Base-by-base conservation (phyloP, 441 rosid genomes). In the Populus trichocarpa region DNA sequence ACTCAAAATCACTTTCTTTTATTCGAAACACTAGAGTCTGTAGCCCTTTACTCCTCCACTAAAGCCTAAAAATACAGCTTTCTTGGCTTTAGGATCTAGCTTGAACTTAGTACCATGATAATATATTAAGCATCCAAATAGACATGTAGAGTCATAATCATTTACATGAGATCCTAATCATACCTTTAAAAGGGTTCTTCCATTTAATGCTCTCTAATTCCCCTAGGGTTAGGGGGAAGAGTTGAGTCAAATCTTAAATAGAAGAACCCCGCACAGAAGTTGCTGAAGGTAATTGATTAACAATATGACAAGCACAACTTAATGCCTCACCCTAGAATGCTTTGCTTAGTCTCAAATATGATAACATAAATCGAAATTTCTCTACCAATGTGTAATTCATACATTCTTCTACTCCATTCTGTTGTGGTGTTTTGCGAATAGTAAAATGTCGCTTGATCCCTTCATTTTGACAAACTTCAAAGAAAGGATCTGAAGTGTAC, bases 331-430 rank as follows among this genome's bases (percentile, higher is more conserved):
- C 33, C 23, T n/a, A 72, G 46, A 72, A 25, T 6, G 46, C 5
- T 38, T 16, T 72, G 30, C 36, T 6, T 16, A 46, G 12, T 22
- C 75, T 30, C 2, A 14, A 61, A 71, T 71, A 22, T 13, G 74
- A 71, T 14, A 61, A 8, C 70, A 74, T 63, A 74, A n/a, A 74
- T 32, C 32, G 11, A n/a, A 57, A 68, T 74, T 33, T 74, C n/a
- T 30, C 32, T 28, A 74, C 8, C 9, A 74, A 14, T 6, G 57
- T 74, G 6, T 4, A 4, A 11, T 74, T 74, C n/a, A 74, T 74
- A 1, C 57, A 14, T 30, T 59, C 28, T 20, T 30, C 30, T 10
- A 74, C 59, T 8, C 57, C 32, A 33, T 74, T 74, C 32, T 74
- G 25, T 25, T 25, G 25, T 74, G 53, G 33, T 63, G 69, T 74